Evolutionary conservation across 1,284 basidiomycete species (phyloP), one percentile per base, ranked within the genome.

Genomic region (Porphyrellus sp.): DNA sequence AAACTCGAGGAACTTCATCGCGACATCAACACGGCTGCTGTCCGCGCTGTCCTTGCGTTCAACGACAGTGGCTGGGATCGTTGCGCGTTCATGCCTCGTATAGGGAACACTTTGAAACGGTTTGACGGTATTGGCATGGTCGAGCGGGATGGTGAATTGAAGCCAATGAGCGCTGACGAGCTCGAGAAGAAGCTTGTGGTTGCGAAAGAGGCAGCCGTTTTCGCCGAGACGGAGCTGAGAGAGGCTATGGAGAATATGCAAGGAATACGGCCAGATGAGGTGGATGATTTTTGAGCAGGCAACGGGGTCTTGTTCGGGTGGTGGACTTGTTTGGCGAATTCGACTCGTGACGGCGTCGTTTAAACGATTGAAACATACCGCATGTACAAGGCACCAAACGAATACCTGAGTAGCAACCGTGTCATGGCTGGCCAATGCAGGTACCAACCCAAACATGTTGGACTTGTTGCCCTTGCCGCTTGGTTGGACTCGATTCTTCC

Each of bases 61-160:
- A 91, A 90, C 59, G 89, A 91, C 69, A 82, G 77, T 55, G 89
- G 89, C n/a, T 91, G 89, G 89, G 88, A 89, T 65, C 76, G 77
- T 15, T 72, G 78, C 55, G 78, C 74, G 4, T 82, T 83, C 63
- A 68, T 88, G 63, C 86, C 86, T 30, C 79, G 80, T 25, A 65
- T 80, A 30, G 82, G 85, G 21, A 80, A 82, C 58, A 85, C 85
- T 1, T 69, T 91, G 34, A 74, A 73, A 53, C 76, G 81, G 34
- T 91, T 90, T 59, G 85, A 89, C 59, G 76, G 68, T 49, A 77
- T 91, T 45, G 83, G 85, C 2, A 65, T 78, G 57, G 68, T 81
- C 8, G 78, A 79, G 44, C 74, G 76, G 49, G 69, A 73, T 52
- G 79, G 76, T 3, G 66, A 63, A 27, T 49, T 72, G 55, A 70